Evolutionary conservation across 148 eudicot genomes (phyloP).

Genomic region (Diospyros kaki): DNA sequence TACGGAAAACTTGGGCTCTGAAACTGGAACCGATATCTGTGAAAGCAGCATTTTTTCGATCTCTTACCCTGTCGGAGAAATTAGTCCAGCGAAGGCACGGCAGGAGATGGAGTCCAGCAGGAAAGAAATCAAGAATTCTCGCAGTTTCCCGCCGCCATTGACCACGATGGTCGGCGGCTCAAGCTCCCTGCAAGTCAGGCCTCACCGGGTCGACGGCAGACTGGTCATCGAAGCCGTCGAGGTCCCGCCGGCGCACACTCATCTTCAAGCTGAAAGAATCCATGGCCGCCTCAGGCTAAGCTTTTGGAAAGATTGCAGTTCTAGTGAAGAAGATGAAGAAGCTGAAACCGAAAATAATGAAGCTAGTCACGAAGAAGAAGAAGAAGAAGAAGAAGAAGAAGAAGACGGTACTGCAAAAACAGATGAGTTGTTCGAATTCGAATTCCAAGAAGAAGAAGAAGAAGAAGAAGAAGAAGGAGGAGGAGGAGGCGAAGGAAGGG

Average conservation of each 20-base stretch:
- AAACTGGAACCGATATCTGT: conserved; percentile 27
- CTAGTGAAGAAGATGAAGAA: neutral
- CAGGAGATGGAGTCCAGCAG: neutral
- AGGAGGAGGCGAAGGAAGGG: too few species aligned
- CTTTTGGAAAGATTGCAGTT: conserved; percentile 12
- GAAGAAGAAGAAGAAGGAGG: conserved; percentile 13
- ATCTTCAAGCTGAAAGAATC: conserved; percentile 54
- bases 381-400: neutral
- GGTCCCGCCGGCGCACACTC: conserved; percentile 26
- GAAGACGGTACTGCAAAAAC: neutral
- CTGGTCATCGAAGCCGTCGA: conserved; percentile 63
- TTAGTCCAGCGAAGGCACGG: neutral
- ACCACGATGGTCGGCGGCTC: conserved; percentile 45
- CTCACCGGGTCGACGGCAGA: conserved; percentile 54
- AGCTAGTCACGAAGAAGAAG: neutral
- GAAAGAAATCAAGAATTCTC: neutral
- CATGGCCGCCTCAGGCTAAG: conserved; percentile 51
- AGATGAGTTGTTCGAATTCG: too few species aligned
- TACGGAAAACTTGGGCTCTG: conserved; percentile 34
- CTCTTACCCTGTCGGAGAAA: conserved; percentile 3
- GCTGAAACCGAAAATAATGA: neutral
- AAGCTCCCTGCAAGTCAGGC: conserved; percentile 32
- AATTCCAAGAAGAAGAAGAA: neutral
- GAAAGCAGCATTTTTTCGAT: conserved; percentile 21
- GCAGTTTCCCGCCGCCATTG: conserved; percentile 64